Conservation (phyloP, 345 rosid genomes). For the Populus ilicifolia region DNA sequence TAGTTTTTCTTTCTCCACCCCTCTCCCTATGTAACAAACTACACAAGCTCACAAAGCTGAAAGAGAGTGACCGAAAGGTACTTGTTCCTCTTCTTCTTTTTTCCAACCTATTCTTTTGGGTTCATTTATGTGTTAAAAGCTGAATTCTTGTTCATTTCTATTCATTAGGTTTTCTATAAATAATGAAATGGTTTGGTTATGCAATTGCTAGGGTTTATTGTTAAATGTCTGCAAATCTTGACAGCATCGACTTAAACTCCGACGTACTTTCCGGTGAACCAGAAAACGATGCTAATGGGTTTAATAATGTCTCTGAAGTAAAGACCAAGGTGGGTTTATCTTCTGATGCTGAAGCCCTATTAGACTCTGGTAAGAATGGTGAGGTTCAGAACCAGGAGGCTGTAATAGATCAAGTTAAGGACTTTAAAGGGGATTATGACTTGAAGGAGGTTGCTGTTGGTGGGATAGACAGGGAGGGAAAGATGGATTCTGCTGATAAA, state of each 20-base stretch:
- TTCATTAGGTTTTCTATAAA: background rate
- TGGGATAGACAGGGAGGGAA: background rate
- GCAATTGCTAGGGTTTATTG: slow-evolving; percentile 12
- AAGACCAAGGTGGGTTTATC: background rate
- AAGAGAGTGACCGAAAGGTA: too few relatives aligned
- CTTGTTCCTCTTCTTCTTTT: too few relatives aligned
- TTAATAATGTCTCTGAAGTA: background rate
- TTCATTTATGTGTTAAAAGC: background rate
- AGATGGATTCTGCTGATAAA: background rate
- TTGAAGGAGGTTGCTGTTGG: background rate
- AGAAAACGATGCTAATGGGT: slow-evolving; percentile 18
- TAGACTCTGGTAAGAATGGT: background rate
- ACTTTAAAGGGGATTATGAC: slow-evolving; percentile 3
- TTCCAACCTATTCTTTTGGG: too few relatives aligned
- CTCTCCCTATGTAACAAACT: too few relatives aligned
- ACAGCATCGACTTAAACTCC: slow-evolving; percentile 37
- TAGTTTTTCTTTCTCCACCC: too few relatives aligned
- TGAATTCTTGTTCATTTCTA: too few relatives aligned
- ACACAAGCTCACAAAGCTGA: too few relatives aligned
- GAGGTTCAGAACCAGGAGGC: slow-evolving; percentile 1
- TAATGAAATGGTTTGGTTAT: background rate
- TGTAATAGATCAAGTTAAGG: slow-evolving; percentile 10
- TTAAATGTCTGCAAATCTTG: slow-evolving; percentile 34
- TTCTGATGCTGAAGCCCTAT: slow-evolving; percentile 22
- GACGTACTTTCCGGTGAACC: slow-evolving; percentile 26